Conservation (phyloP, 2,329 filamentous ascomycete genomes). For the Cladorrhinum sp. region DNA sequence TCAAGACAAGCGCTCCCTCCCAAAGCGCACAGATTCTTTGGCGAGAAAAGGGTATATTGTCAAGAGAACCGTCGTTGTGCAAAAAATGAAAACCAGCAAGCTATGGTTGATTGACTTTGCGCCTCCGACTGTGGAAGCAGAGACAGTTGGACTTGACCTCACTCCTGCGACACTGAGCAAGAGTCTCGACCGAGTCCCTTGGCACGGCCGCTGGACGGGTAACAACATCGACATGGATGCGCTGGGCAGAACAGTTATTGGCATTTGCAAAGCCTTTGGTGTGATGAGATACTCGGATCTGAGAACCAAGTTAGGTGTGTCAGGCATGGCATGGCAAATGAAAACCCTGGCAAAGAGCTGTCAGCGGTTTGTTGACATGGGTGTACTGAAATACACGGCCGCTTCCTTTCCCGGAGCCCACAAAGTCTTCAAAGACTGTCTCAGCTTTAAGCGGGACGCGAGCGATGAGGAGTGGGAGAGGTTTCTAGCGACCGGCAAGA, state of each 20-base stretch:
- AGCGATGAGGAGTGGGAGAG: constrained; percentile 55
- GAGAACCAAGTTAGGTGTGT: constrained; percentile 55
- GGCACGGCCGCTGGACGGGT: constrained; percentile 55
- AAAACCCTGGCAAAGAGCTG: constrained; percentile 57
- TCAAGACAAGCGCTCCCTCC: constrained; percentile 63
- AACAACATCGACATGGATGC: constrained; percentile 57
- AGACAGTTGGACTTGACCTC: constrained; percentile 31
- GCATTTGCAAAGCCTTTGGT: constrained; percentile 55
- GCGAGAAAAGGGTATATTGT: constrained; percentile 60
- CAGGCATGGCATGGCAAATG: constrained; percentile 57
- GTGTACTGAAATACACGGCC: constrained; percentile 55
- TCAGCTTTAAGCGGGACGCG: constrained; percentile 56
- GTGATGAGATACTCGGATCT: constrained; percentile 58
- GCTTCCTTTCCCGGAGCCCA: constrained; percentile 48
- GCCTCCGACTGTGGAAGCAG: constrained; percentile 40
- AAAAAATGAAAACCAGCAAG: constrained; percentile 60
- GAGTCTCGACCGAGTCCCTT: constrained; percentile 53
- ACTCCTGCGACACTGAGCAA: constrained; percentile 32
- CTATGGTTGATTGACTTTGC: constrained; percentile 58
- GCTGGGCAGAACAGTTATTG: constrained; percentile 55
- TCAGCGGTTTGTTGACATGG: constrained; percentile 54
- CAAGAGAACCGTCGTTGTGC: constrained; percentile 57
- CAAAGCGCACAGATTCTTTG: constrained; percentile 58
- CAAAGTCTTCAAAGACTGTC: constrained; percentile 59
- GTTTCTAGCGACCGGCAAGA: constrained; percentile 51